Evolutionary conservation across 2,329 filamentous ascomycete genomes (phyloP).

Genomic region (Beauveria pseudobassiana): DNA sequence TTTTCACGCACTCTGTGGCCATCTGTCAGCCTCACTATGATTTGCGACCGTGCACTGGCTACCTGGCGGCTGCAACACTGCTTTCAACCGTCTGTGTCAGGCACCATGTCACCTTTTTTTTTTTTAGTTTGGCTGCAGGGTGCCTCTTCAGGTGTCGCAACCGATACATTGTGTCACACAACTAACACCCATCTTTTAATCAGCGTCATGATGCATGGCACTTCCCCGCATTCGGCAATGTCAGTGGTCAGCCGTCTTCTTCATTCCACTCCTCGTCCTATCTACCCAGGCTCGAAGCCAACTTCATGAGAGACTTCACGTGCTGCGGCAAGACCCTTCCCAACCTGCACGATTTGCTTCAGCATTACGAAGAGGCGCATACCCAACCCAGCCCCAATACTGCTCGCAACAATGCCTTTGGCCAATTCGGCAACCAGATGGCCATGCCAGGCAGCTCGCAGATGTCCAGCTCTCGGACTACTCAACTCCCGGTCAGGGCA

Average conservation of each 20-base stretch:
- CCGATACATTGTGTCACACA: conserved; percentile 3
- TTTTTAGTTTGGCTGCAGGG: conserved; percentile 1
- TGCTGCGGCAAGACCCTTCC: conserved; percentile 88
- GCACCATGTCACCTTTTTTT: conserved; percentile 6
- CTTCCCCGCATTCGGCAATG: conserved; percentile 64
- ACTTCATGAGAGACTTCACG: conserved; percentile 95
- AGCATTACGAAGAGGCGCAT: conserved; percentile 95
- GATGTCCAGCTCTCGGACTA: conserved; percentile 26
- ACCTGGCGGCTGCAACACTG: background rate
- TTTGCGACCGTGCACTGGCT: background rate
- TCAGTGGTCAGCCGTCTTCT: conserved; percentile 63
- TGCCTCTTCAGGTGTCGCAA: conserved; percentile 3
- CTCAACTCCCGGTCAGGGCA: conserved; percentile 23
- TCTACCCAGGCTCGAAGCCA: conserved; percentile 89
- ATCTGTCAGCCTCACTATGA: background rate
- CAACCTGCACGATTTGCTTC: conserved; percentile 86
- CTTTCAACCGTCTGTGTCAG: background rate
- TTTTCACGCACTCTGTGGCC: background rate
- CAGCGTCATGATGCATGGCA: conserved; percentile 92
- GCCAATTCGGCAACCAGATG: conserved; percentile 29
- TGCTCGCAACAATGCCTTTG: conserved; percentile 32
- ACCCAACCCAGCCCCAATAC: conserved; percentile 54
- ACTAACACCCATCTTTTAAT: conserved; percentile 19
- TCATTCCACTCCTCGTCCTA: conserved; percentile 97
- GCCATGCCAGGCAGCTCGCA: conserved; percentile 25